Evolutionary conservation across 495 filamentous ascomycete species (phyloP).

Genomic region (Cercophora sp.): DNA sequence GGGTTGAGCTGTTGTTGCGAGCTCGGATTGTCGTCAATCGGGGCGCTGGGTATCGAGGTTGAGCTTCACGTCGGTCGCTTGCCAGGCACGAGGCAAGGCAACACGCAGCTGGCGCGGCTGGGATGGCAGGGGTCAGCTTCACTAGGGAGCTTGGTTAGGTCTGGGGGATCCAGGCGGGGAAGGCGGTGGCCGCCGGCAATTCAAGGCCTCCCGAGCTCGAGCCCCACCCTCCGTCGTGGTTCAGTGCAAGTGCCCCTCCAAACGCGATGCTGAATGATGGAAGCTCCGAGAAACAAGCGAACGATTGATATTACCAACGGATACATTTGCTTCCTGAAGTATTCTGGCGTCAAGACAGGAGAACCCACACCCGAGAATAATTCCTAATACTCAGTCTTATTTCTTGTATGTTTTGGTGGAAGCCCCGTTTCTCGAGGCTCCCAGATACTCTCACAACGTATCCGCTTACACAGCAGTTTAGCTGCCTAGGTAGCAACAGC

Average conservation of each 20-base stretch:
- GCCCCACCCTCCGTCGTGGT: background rate
- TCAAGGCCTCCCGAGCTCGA: too few species aligned
- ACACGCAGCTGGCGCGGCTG: constrained; percentile 40
- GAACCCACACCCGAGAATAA: too few species aligned
- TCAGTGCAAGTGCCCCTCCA: constrained; percentile 7
- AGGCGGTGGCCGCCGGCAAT: constrained; percentile 24
- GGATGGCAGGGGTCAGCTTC: constrained; percentile 15
- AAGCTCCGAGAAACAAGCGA: background rate
- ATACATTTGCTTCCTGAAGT: too few species aligned
- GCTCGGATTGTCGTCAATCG: too few species aligned
- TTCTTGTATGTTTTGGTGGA: too few species aligned
- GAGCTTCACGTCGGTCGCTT: constrained; percentile 2
- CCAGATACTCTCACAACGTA: background rate
- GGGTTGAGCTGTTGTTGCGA: background rate
- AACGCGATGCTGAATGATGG: background rate
- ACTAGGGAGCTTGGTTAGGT: constrained; percentile 2
- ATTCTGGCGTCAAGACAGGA: too few species aligned
- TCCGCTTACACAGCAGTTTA: constrained; percentile 2
- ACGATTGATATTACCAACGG: too few species aligned
- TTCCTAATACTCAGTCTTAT: too few species aligned
- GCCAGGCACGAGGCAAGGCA: constrained; percentile 31
- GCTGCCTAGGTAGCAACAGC: constrained; percentile 1
- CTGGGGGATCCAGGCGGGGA: background rate
- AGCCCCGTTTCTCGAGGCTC: too few species aligned
- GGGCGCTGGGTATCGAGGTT: constrained; percentile 2